A percentile compares a stretch with the other conserved stretches of the same genome.
Conservation (phyloP, 768 basidiomycete species). For the Tricholoma terreum region DNA sequence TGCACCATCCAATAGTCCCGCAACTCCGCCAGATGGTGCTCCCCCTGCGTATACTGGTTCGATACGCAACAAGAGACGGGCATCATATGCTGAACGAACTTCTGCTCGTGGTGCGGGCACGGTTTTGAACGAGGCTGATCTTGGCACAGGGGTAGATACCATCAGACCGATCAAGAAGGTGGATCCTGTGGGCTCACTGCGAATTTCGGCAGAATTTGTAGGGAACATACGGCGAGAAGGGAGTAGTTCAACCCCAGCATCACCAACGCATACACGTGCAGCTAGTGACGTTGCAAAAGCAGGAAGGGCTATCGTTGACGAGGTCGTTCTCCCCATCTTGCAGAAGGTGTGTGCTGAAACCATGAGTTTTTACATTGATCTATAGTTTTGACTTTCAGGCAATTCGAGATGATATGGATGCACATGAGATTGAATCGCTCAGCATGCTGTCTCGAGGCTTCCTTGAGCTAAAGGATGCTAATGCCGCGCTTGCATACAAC, state of each 20-base stretch:
- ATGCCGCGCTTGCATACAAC: slow-evolving; percentile 83
- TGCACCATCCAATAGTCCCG: slow-evolving; percentile 37
- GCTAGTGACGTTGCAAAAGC: slow-evolving; percentile 61
- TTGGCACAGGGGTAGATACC: slow-evolving; percentile 87
- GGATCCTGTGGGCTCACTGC: slow-evolving; percentile 72
- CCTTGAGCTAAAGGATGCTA: slow-evolving; percentile 75
- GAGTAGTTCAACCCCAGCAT: slow-evolving; percentile 44
- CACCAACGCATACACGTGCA: slow-evolving; percentile 49
- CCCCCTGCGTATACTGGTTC: slow-evolving; percentile 77
- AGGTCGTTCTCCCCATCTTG: slow-evolving; percentile 80
- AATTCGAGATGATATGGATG: slow-evolving; percentile 82
- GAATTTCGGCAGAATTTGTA: slow-evolving; percentile 77
- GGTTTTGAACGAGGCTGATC: slow-evolving; percentile 72
- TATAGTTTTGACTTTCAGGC: slow-evolving; percentile 38
- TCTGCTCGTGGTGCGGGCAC: slow-evolving; percentile 64
- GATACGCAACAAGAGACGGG: slow-evolving; percentile 57
- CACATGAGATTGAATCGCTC: slow-evolving; percentile 82
- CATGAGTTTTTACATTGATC: slow-evolving; percentile 1
- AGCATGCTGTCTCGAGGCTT: slow-evolving; percentile 91
- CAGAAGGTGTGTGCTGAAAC: slow-evolving; percentile 52
- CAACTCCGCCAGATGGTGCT: slow-evolving; percentile 44
- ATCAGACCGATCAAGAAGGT: slow-evolving; percentile 93
- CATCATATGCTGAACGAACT: slow-evolving; percentile 77
- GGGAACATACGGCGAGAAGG: slow-evolving; percentile 66
- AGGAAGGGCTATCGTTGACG: slow-evolving; percentile 70